These are phyloP conservation scores for Artemisia tridentata DNA, from an alignment of 129 eudicot species.

Conservation along the genomic window DNA sequence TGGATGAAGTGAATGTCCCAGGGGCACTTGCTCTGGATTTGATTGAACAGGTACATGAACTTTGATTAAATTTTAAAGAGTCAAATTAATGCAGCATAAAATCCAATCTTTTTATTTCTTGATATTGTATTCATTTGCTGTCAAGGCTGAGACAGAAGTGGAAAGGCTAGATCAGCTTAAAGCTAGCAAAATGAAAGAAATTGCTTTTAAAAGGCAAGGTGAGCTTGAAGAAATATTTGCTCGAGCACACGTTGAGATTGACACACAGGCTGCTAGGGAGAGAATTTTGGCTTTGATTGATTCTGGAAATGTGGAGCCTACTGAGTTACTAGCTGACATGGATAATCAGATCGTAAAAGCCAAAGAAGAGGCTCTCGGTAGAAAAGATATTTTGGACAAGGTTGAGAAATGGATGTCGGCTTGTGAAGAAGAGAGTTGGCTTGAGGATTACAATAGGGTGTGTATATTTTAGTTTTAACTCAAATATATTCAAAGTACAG, in stretches of 20 bases:
- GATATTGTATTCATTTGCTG: not conserved
- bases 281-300: slow-evolving; percentile 57
- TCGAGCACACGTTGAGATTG: slow-evolving; percentile 68
- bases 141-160: slow-evolving; percentile 68
- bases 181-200: slow-evolving; percentile 76
- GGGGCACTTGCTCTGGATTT: slow-evolving; percentile 68
- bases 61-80: not conserved
- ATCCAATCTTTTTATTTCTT: not conserved
- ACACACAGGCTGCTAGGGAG: slow-evolving; percentile 53
- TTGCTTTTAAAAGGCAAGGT: slow-evolving; percentile 60
- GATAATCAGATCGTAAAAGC: slow-evolving; percentile 75
- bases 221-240: slow-evolving; percentile 77
- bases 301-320: slow-evolving; percentile 46
- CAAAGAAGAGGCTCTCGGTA: slow-evolving; percentile 72
- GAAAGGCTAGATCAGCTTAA: slow-evolving; percentile 57
- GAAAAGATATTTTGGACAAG: slow-evolving; percentile 79
- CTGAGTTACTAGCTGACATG: slow-evolving; percentile 74
- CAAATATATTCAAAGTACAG: not conserved
- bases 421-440: slow-evolving; percentile 82
- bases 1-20: slow-evolving; percentile 50
- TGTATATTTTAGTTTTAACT: not conserved
- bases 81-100: not conserved
- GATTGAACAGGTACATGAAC: slow-evolving; percentile 53
- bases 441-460: slow-evolving; percentile 86
- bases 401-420: slow-evolving; percentile 90